Evolutionary conservation across 345 rosid genomes (phyloP), one percentile per base, ranked within the genome.

Genomic region (Gossypium australe): DNA sequence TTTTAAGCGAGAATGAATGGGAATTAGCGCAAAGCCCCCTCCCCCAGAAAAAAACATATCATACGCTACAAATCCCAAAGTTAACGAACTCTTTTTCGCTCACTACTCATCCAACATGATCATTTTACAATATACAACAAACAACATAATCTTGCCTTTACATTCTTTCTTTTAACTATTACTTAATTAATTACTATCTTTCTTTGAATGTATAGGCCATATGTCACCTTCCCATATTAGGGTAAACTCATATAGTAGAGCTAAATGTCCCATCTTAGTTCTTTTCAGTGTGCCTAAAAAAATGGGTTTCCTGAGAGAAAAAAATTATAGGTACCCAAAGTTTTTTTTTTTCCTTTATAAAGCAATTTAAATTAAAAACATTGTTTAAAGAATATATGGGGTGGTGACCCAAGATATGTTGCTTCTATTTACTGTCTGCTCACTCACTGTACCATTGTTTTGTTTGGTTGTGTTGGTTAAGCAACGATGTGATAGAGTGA

Each of bases 41-140:
- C 41, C 7, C 41, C 41, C 41, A 34, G 41, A 9, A 24, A 13
- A 24, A 47, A 22, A 53, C n/a, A 53, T 34, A 34, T 34, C 41
- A 34, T 5, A 41, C 5, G 76, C 73, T 77, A 78, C 83, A 73
- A 69, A 72, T 75, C 81, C 85, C 83, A 67, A 82, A 67, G 83
- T 47, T 79, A 83, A 78, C 81, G 8, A 72, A 77, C 81, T 65
- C 66, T 1, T 34, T 2, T 22, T 27, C 11, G 51, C 5, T 13
- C 38, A 62, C 67, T 16, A 14, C 44, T 11, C 56, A 48, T 18
- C 38, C 58, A 57, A 25, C 7, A 68, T 24, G 44, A 14, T n/a
- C 41, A 34, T 34, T 34, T 34, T 49, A 49, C 17, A 34, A 17
- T 14, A 24, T 17, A 60, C 11, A 4, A 60, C 64, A 25, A 60